These are phyloP conservation scores for Aspergillus mulundensis DNA, from an alignment of 495 filamentous ascomycete species.

Conservation along the genomic window DNA sequence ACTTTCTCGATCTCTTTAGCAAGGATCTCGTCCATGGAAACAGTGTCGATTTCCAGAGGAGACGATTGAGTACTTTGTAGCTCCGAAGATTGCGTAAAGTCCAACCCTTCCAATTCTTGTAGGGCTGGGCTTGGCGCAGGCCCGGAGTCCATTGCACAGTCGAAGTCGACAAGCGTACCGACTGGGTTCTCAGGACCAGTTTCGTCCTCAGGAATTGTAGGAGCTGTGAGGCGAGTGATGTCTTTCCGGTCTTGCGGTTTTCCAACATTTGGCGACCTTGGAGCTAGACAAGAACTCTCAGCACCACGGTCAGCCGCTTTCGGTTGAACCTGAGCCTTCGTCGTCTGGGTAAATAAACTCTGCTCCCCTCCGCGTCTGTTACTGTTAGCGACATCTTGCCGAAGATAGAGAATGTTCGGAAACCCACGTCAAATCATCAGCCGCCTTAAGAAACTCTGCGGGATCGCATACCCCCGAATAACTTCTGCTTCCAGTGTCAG, in stretches of 20 bases:
- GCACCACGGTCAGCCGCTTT: background rate
- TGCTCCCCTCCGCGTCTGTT: background rate
- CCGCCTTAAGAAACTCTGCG: slow-evolving; percentile 20
- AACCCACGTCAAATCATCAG: slow-evolving; percentile 7
- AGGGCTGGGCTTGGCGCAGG: slow-evolving; percentile 13
- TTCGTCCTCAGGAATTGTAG: background rate
- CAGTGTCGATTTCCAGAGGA: background rate
- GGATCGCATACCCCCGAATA: slow-evolving; percentile 15
- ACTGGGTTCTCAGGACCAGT: background rate
- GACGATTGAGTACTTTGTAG: background rate
- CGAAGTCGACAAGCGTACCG: slow-evolving; percentile 17
- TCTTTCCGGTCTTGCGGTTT: background rate
- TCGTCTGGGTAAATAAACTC: background rate
- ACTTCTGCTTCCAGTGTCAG: slow-evolving; percentile 14
- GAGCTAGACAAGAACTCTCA: background rate
- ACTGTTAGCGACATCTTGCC: background rate
- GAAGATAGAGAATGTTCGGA: background rate
- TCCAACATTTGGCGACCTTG: background rate
- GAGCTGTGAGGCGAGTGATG: background rate
- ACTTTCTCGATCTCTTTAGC: slow-evolving; percentile 12
- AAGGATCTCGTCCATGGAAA: background rate
- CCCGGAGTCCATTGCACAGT: background rate
- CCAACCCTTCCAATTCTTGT: slow-evolving; percentile 19
- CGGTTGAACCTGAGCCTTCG: background rate
- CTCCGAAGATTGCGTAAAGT: slow-evolving; percentile 9